Evolutionary conservation across 1,284 basidiomycete genomes (phyloP).

Genomic region (Schizophyllum commune): DNA sequence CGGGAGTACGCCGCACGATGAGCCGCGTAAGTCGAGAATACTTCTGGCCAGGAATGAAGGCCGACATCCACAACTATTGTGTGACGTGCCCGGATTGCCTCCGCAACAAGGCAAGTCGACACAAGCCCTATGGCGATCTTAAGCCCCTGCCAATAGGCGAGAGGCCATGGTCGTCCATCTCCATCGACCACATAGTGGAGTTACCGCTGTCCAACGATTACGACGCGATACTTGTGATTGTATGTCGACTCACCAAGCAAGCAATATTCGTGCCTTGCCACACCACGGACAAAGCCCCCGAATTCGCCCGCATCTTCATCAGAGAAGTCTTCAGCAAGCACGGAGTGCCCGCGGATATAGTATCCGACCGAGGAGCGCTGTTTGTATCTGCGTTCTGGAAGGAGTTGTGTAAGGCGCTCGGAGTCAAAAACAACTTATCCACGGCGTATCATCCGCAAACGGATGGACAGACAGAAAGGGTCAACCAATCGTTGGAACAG

Average conservation of each 20-base stretch:
- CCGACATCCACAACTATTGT: conserved; percentile 14
- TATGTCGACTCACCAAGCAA: conserved; percentile 27
- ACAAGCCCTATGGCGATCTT: conserved; percentile 17
- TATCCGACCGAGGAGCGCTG: conserved; percentile 19
- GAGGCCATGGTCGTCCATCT: conserved; percentile 25
- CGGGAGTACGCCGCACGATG: conserved; percentile 7
- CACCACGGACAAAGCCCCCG: conserved; percentile 21
- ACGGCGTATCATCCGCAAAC: conserved; percentile 26
- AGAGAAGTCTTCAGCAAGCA: conserved; percentile 19
- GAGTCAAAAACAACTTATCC: conserved; percentile 12
- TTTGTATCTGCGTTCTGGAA: conserved; percentile 21
- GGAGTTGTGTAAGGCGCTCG: conserved; percentile 12
- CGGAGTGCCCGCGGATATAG: conserved; percentile 20
- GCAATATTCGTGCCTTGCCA: conserved; percentile 22
- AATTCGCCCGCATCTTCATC: conserved; percentile 20
- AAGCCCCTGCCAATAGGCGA: conserved; percentile 16
- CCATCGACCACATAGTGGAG: conserved; percentile 30
- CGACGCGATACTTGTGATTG: conserved; percentile 28
- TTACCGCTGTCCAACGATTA: conserved; percentile 23
- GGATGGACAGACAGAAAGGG: conserved; percentile 31
- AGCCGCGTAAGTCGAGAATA: conserved; percentile 4
- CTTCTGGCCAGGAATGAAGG: conserved; percentile 16
- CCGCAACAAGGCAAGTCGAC: conserved; percentile 15
- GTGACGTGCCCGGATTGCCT: conserved; percentile 19
- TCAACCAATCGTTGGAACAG: neutral